Conservation (phyloP, 768 basidiomycete genomes). For the Termitomyces sp. region DNA sequence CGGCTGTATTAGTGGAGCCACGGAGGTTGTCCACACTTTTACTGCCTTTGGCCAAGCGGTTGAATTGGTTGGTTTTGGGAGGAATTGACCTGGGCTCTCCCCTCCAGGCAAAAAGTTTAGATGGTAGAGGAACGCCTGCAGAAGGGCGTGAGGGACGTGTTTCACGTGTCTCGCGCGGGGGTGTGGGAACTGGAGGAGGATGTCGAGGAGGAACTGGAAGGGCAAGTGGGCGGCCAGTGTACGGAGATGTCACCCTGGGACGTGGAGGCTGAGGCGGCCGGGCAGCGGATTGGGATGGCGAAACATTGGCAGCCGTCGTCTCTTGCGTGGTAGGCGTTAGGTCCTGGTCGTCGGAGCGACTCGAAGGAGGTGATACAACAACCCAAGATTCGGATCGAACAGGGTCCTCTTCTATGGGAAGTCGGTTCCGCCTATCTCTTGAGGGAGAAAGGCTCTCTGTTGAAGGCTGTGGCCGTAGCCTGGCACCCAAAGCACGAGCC, state of each 20-base stretch:
- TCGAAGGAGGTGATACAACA: constrained; percentile 22
- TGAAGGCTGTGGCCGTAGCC: constrained; percentile 26
- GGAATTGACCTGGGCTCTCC: constrained; percentile 35
- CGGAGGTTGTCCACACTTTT: constrained; percentile 60
- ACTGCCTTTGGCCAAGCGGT: constrained; percentile 30
- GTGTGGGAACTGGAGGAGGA: constrained; percentile 32
- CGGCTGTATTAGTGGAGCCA: constrained; percentile 27
- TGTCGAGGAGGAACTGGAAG: constrained; percentile 34
- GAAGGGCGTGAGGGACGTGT: constrained; percentile 25
- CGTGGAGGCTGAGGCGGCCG: constrained; percentile 26
- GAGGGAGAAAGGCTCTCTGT: constrained; percentile 23
- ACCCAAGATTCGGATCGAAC: constrained; percentile 23
- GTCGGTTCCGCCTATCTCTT: constrained; percentile 21
- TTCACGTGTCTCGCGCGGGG: constrained; percentile 29
- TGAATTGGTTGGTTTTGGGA: constrained; percentile 24
- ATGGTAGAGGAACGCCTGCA: constrained; percentile 41
- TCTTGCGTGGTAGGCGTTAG: constrained; percentile 20
- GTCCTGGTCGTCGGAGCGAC: constrained; percentile 26
- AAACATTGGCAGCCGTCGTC: constrained; percentile 9
- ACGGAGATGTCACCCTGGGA: constrained; percentile 28
- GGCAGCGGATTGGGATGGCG: constrained; percentile 18
- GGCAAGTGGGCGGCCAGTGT: constrained; percentile 22
- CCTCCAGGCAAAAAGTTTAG: constrained; percentile 48
- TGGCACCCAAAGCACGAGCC: constrained; percentile 20
- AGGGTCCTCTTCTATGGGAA: constrained; percentile 21